These are phyloP conservation scores for Mortierella sp. DNA, from an alignment of 371 early-diverging fungal genomes.

Conservation along the genomic window DNA sequence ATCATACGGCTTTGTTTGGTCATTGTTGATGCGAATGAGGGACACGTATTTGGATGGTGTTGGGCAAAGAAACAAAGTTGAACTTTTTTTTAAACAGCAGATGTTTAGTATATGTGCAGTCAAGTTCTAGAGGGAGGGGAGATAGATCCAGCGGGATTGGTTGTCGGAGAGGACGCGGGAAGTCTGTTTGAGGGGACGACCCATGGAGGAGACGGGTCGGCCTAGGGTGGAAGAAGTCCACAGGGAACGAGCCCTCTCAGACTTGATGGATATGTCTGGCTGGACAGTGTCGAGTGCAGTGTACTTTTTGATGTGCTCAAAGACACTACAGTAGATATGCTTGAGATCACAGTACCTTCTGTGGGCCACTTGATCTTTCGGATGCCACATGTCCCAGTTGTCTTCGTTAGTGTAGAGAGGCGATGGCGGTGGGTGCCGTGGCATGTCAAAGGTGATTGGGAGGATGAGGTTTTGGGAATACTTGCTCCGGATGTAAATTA, in stretches of 20 bases:
- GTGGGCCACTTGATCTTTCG: too few relatives aligned
- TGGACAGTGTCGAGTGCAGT: background rate
- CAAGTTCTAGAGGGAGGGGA: background rate
- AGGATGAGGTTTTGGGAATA: background rate
- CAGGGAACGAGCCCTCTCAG: too few relatives aligned
- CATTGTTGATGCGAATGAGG: too few relatives aligned
- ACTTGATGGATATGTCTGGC: background rate
- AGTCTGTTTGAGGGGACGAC: background rate
- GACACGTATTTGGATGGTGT: too few relatives aligned
- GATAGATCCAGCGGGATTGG: background rate
- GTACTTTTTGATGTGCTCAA: background rate
- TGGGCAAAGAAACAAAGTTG: too few relatives aligned
- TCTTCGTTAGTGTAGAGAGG: background rate
- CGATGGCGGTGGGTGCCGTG: background rate
- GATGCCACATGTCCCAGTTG: background rate
- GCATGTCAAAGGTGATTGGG: background rate
- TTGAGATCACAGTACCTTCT: background rate
- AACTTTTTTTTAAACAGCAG: too few relatives aligned
- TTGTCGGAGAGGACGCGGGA: background rate
- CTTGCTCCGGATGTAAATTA: background rate
- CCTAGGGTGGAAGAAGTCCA: background rate
- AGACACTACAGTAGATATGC: background rate
- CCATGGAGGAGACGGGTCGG: background rate
- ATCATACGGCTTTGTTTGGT: too few relatives aligned
- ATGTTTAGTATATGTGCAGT: too few relatives aligned